Evolutionary conservation across 75 land plant genomes (phyloP).

Genomic region (Picea glauca): DNA sequence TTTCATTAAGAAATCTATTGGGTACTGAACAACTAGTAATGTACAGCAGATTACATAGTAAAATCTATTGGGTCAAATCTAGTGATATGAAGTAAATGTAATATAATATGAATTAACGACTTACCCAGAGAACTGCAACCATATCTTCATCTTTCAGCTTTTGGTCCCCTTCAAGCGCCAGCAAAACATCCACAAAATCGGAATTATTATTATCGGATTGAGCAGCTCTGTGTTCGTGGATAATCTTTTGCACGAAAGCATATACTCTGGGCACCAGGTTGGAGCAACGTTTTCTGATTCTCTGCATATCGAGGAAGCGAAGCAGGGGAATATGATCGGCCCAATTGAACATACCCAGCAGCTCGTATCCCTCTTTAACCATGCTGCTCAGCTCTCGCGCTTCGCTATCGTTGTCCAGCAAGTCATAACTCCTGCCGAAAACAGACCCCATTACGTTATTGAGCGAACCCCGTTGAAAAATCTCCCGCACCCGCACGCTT

Average conservation of each 20-base stretch:
- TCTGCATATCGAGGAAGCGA: slow-evolving; percentile 37
- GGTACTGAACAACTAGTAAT: too few relatives aligned
- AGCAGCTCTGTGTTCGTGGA: slow-evolving; percentile 35
- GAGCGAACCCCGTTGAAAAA: slow-evolving; percentile 61
- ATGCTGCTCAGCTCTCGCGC: slow-evolving; percentile 31
- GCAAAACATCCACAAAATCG: slow-evolving; percentile 44
- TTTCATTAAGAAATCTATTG: too few relatives aligned
- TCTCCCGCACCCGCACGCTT: slow-evolving; percentile 17
- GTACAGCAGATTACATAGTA: neutral
- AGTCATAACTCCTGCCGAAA: slow-evolving; percentile 53
- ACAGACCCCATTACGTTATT: slow-evolving; percentile 70
- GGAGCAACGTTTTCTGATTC: slow-evolving; percentile 51
- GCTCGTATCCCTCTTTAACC: slow-evolving; percentile 20
- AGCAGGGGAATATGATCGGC: slow-evolving; percentile 20
- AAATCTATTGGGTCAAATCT: neutral
- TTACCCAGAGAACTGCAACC: slow-evolving; percentile 45
- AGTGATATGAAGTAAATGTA: neutral
- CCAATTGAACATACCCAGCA: slow-evolving; percentile 3
- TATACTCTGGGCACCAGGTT: slow-evolving; percentile 43
- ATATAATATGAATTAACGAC: slow-evolving; percentile 3
- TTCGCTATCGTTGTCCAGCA: slow-evolving; percentile 16
- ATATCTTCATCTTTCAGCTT: slow-evolving; percentile 42
- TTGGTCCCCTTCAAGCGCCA: slow-evolving; percentile 45
- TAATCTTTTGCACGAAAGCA: slow-evolving; percentile 37
- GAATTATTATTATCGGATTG: neutral